Conservation (phyloP, 225 moss, liverwort and hornwort genomes). For the Polytrichum formosum region DNA sequence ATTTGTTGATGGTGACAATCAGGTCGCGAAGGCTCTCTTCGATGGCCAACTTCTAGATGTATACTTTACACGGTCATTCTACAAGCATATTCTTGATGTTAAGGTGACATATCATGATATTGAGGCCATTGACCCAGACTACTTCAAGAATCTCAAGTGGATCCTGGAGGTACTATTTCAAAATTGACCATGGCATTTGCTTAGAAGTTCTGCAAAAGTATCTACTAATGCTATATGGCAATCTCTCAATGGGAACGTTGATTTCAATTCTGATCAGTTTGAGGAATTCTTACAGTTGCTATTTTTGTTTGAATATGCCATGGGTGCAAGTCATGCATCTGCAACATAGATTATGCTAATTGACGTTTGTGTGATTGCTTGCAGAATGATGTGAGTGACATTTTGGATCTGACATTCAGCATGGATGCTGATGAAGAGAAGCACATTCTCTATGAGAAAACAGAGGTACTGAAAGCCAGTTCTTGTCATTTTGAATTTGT, state of each 20-base stretch:
- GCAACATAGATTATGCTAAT: not conserved
- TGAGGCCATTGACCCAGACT: slow-evolving; percentile 94
- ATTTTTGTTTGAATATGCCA: not conserved
- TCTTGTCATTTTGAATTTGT: not conserved
- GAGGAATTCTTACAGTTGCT: too few species aligned
- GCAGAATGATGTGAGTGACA: slow-evolving; percentile 93
- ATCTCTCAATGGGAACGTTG: too few species aligned
- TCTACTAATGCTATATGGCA: too few species aligned
- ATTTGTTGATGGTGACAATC: slow-evolving; percentile 1
- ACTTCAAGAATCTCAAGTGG: slow-evolving; percentile 97
- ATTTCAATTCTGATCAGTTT: too few species aligned
- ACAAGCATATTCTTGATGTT: slow-evolving; percentile 94
- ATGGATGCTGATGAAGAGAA: slow-evolving; percentile 99
- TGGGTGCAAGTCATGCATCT: not conserved
- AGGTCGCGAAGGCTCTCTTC: slow-evolving; percentile 92
- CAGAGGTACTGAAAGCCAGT: slow-evolving; percentile 53
- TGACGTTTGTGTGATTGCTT: not conserved
- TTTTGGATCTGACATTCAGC: slow-evolving; percentile 88
- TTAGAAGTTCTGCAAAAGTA: too few species aligned
- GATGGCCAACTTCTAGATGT: slow-evolving; percentile 97
- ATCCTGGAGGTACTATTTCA: slow-evolving; percentile 75
- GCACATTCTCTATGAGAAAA: slow-evolving; percentile 95
- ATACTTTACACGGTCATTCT: slow-evolving; percentile 96
- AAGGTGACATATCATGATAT: slow-evolving; percentile 99
- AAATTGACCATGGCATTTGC: too few species aligned